Conservation (phyloP, 352 stramenopile species). For the Pythium biforme region DNA sequence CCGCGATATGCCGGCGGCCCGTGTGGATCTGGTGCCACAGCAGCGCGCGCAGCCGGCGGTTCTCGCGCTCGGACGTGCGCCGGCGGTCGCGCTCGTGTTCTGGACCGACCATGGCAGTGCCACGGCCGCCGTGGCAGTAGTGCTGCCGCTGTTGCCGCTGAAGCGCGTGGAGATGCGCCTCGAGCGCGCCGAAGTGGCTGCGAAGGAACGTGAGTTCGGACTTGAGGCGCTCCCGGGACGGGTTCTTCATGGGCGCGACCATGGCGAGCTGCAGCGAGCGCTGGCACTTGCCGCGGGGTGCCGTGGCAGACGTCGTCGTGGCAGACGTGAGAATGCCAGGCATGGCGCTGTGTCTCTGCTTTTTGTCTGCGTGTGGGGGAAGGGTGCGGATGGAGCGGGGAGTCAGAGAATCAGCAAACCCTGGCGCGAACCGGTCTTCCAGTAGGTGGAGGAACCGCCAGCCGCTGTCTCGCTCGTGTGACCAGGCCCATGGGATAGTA, state of each 20-base stretch:
- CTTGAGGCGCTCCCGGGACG: constrained; percentile 47
- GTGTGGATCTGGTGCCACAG: background rate
- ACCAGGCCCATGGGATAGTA: background rate
- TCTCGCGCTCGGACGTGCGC: background rate
- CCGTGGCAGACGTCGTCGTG: background rate
- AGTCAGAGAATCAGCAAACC: too few species aligned
- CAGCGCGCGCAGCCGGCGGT: background rate
- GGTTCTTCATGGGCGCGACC: constrained; percentile 27
- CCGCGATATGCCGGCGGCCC: background rate
- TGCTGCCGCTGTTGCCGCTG: background rate
- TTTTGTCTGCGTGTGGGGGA: too few species aligned
- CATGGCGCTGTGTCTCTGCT: too few species aligned
- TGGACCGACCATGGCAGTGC: background rate
- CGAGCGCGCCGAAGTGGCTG: constrained; percentile 35
- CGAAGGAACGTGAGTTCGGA: constrained; percentile 40
- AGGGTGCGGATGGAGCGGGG: too few species aligned
- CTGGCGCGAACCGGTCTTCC: background rate
- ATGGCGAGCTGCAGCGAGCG: background rate
- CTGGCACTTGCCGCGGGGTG: background rate
- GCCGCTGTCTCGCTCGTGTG: background rate
- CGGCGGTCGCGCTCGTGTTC: background rate
- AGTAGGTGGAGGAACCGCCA: background rate
- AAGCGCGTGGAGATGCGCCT: constrained; percentile 25
- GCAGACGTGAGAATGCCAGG: too few species aligned
- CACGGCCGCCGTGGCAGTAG: background rate